Evolutionary conservation across 176 grass and related monocot species (phyloP).

Genomic region (Carex scoparia): DNA sequence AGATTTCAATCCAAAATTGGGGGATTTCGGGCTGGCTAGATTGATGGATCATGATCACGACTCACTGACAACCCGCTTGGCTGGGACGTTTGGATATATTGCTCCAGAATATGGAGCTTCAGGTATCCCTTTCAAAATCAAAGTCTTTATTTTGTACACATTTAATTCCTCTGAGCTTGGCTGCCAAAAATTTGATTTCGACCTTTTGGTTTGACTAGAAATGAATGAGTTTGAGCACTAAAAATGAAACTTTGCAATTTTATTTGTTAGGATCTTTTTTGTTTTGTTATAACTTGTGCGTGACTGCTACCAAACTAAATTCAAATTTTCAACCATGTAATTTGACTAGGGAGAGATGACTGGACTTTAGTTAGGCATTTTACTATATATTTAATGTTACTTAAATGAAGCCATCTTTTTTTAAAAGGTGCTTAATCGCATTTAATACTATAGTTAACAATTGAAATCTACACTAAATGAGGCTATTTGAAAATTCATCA

Average conservation of each 20-base stretch:
- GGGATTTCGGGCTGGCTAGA: conserved; percentile 18
- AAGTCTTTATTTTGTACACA: neutral
- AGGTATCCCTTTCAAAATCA: conserved; percentile 14
- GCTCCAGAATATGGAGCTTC: conserved; percentile 22
- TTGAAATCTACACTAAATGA: neutral
- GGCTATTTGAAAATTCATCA: neutral
- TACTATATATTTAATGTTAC: neutral
- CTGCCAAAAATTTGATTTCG: neutral
- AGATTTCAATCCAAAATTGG: conserved; percentile 29
- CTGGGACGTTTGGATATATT: conserved; percentile 23
- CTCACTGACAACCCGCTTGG: conserved; percentile 21
- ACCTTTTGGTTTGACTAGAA: neutral
- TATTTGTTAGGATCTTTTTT: neutral
- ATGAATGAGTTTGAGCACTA: neutral
- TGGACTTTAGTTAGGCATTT: neutral
- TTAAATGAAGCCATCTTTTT: neutral
- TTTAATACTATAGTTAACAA: neutral
- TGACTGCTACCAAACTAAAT: neutral
- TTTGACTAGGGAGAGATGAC: neutral
- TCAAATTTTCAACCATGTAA: neutral
- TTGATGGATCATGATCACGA: conserved; percentile 27
- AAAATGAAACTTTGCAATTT: neutral
- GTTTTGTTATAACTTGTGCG: neutral
- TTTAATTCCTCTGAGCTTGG: neutral
- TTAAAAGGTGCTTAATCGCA: neutral